A percentile compares a stretch with the other conserved stretches of the same genome.
These are phyloP conservation scores for Trametes villosa DNA, from an alignment of 768 basidiomycete genomes.

Conservation along the genomic window DNA sequence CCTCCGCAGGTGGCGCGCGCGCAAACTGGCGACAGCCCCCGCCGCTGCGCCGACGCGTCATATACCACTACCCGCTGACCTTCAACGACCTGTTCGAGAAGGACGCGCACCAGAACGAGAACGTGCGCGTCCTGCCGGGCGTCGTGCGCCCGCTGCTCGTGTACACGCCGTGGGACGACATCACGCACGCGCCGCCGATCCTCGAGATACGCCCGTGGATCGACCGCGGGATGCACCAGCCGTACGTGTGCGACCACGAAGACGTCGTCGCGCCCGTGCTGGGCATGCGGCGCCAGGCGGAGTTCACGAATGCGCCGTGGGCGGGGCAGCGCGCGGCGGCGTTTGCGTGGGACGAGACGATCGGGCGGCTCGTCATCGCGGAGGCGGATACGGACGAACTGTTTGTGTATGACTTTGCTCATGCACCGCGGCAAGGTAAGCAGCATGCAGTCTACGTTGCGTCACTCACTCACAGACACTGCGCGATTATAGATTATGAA, in stretches of 20 bases:
- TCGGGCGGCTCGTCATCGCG: constrained; percentile 61
- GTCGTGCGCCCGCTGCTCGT: constrained; percentile 16
- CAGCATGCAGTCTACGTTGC: neutral
- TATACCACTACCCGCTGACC: constrained; percentile 3
- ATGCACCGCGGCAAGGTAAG: constrained; percentile 40
- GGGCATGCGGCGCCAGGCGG: neutral
- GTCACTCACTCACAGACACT: no score
- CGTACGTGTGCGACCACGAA: neutral
- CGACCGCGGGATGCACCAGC: constrained; percentile 2
- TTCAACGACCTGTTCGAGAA: neutral
- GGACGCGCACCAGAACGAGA: constrained; percentile 1
- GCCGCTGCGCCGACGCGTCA: neutral
- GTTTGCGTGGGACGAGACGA: constrained; percentile 68
- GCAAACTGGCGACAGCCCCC: neutral
- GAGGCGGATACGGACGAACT: constrained; percentile 45
- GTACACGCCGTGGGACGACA: constrained; percentile 12
- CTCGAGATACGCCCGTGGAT: constrained; percentile 8
- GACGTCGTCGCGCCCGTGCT: neutral
- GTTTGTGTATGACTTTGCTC: constrained; percentile 54
- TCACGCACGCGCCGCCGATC: constrained; percentile 19
- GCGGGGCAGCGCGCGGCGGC: constrained; percentile 41
- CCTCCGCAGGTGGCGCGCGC: neutral
- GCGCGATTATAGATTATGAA: neutral
- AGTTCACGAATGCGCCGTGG: constrained; percentile 8
- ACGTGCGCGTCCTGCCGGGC: constrained; percentile 14